Base-by-base conservation (phyloP, 257 asterid species). In the Marsdenia floribunda region DNA sequence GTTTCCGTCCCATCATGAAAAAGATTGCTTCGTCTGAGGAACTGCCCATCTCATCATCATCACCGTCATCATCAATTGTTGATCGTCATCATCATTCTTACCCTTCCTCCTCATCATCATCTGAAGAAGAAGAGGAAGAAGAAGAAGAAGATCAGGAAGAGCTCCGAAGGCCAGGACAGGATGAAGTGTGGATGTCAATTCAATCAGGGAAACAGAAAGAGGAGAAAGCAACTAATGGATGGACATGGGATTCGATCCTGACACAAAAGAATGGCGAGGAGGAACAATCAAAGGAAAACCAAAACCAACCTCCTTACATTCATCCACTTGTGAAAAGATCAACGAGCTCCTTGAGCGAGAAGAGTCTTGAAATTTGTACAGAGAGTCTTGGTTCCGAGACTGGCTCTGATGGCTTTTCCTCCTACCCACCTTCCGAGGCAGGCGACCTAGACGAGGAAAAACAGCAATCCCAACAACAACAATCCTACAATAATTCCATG, bases 341-440 rank as follows among this genome's bases (percentile, higher is more conserved):
- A 2, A 59, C 70, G 1, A 85, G 86, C 76, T 24, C 74, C 57
- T 79, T 93, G 83, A 91, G 86, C 59, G 86, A 82, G 6, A 88
- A 86, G 82, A 88, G 96, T 19, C 92, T 93, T 29, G 85, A 93
- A 84, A 79, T 91, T 37, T 93, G 98, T 78, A 93, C 98, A 0
- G 98, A 93, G 81, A 88, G 91, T 26, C 96, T 93, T 2, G 97
- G 98, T 1, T 90, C 97, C 0, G 98, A 93, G 68, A 90, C 96
- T 0, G 98, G 97, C 5, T 86, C 98, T 0, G 97, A 87, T 24
- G 80, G 87, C 29, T 84, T 86, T 65, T 74, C 92, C 11, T 70
- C 85, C 18, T 71, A 76, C 75, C 77, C 86, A n/a, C 53, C 76
- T 52, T 80, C 87, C 1, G 85, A 83, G 37, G 18, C 15, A n/a